Conservation (phyloP, 1,284 basidiomycete genomes). For the Erythrobasidium hasegawianum region DNA sequence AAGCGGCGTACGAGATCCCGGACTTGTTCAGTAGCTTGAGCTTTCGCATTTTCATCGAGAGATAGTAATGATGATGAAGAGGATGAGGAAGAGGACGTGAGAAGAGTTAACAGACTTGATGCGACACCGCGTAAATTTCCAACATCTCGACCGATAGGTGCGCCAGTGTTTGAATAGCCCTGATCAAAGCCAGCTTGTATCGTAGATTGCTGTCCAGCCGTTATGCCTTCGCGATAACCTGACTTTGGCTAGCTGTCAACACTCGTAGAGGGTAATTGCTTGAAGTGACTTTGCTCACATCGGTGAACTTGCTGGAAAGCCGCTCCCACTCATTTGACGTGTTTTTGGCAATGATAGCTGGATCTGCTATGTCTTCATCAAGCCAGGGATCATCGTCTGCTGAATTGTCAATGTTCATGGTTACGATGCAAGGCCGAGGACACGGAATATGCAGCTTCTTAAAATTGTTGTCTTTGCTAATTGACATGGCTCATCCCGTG, state of each 20-base stretch:
- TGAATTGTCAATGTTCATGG: conserved; percentile 27
- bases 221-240: conserved; percentile 83
- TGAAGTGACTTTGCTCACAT: conserved; percentile 39
- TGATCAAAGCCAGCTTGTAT: conserved; percentile 76
- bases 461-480: not conserved
- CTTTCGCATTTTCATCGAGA: conserved; percentile 12
- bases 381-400: conserved; percentile 42
- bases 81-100: conserved; percentile 45
- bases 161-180: conserved; percentile 67
- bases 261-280: no score
- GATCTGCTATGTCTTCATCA: conserved; percentile 36
- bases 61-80: conserved; percentile 17
- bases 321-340: conserved; percentile 42
- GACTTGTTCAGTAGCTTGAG: conserved; percentile 50
- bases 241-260: conserved; percentile 53
- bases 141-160: conserved; percentile 66
- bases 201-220: conserved; percentile 71
- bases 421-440: not conserved
- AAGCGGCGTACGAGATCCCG: conserved; percentile 58
- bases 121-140: conserved; percentile 66
- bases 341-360: conserved; percentile 26
- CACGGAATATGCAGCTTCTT: not conserved
- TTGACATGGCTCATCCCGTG: conserved; percentile 32
- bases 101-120: conserved; percentile 59
- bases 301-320: conserved; percentile 39